Base-by-base conservation (phyloP, 345 rosid genomes). In the Triadica sebifera region DNA sequence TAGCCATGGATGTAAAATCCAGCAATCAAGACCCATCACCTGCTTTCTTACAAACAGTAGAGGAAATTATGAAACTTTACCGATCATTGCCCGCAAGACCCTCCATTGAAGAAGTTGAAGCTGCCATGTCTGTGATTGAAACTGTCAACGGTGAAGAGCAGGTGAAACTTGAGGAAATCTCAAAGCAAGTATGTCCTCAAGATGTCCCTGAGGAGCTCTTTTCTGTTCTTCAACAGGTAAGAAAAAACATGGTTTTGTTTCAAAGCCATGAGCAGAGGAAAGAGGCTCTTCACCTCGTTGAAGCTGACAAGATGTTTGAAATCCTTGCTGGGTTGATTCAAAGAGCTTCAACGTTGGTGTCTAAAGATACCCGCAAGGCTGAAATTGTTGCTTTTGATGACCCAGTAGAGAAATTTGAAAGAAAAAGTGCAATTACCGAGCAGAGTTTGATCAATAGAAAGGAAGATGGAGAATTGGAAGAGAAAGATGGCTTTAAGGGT, bases 31-130 rank as follows among this genome's bases (percentile, higher is more conserved):
- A 74, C 39, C 82, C 78, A 15, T 77, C 89, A 0, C 83, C 87
- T 12, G 84, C 83, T 74, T 56, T 85, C 24, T 24, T 64, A 17
- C 85, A 79, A 57, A 73, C 90, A 37, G 80, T 87, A 16, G 84
- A 74, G 37, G 91, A 89, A 74, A 87, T 87, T 81, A 85, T 74
- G 84, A 74, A 80, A 25, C 81, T 86, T 45, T 85, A 81, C 84
- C 83, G 81, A 68, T 87, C 89, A 72, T 84, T 89, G 24, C 91
- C 93, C 2, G 76, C 85, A 8, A 75, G 93, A 67, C 91, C 91
- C 53, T 72, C 89, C 70, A 70, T 87, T 51, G 91, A 82, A 70
- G 90, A 87, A 52, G 84, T 87, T 7, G 89, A 82, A 74, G 93
- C 94, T 17, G 90, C 91, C n/a, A 65, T 69, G 67, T 80, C 88